Conservation (phyloP, 2,329 filamentous ascomycete genomes). For the Fusarium papillatum region DNA sequence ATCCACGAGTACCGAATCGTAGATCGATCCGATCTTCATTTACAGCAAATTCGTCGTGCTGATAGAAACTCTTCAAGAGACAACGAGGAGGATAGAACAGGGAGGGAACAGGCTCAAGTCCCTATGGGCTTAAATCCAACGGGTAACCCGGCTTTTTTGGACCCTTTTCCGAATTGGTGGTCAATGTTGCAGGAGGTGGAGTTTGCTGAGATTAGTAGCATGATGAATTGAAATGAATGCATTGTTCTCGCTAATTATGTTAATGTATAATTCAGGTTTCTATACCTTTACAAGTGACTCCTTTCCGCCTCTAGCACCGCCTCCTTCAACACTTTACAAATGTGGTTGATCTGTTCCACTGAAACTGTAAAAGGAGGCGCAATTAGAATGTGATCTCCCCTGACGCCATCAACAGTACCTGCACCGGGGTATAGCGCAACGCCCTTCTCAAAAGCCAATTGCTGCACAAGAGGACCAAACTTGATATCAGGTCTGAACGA, state of each 20-base stretch:
- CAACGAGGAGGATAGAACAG: background rate
- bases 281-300: background rate
- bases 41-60: slow-evolving; percentile 38
- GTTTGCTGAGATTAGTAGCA: slow-evolving; percentile 31
- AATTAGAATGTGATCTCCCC: slow-evolving; percentile 79
- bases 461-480: slow-evolving; percentile 47
- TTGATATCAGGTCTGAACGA: slow-evolving; percentile 48
- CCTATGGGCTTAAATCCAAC: background rate
- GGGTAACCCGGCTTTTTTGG: slow-evolving; percentile 15
- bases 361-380: slow-evolving; percentile 78
- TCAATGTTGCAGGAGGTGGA: slow-evolving; percentile 43
- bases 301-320: slow-evolving; percentile 28
- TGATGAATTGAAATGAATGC: slow-evolving; percentile 19
- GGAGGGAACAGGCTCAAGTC: background rate
- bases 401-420: slow-evolving; percentile 70
- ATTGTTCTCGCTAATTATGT: background rate
- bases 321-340: slow-evolving; percentile 23
- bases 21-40: slow-evolving; percentile 34
- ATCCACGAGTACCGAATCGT: slow-evolving; percentile 39
- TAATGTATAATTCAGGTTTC: background rate
- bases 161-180: slow-evolving; percentile 43
- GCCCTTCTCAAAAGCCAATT: slow-evolving; percentile 47
- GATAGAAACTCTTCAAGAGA: slow-evolving; percentile 23
- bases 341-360: slow-evolving; percentile 33
- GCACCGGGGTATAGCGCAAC: slow-evolving; percentile 72